Base-by-base conservation (phyloP, 176 grass and related monocot genomes). In the Puya raimondii region DNA sequence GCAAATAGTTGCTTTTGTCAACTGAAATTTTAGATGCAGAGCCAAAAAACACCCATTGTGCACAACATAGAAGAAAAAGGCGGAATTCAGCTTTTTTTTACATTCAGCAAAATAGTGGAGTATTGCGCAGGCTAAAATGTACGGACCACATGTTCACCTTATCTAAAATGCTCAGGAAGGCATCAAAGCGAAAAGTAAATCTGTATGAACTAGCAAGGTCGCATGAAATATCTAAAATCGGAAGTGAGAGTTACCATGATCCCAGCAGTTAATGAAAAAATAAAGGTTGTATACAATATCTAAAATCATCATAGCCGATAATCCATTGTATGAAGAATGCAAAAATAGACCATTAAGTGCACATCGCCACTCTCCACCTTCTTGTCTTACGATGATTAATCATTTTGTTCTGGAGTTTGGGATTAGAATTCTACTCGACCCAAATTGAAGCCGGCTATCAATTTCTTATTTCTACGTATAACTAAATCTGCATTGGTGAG, bases 71-170 rank as follows among this genome's bases (percentile, higher is more conserved):
- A 33, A 33, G 29, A 33, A 33, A 33, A 33, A 0, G 3, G 29
- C 3, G 29, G 29, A 33, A 33, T 33, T 33, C 29, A 4, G 29
- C 29, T 33, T 33, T 33, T 33, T 33, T 33, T 33, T 33, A 33
- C 29, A 4, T 33, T 33, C 29, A 33, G 29, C 29, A 33, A 23
- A 79, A 56, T 52, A 64, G 58, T 25, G 11, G 48, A 8, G 11
- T 47, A 71, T 5, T 13, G 74, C 14, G 42, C 61, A 74, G 50
- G 71, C 50, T 75, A 23, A 70, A 50, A 79, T 50, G 66, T 47
- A 64, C 53, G 69, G 10, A 2, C 17, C 68, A 74, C 53, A 64
- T 27, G 26, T 27, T 27, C 26, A 27, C 29, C 29, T 33, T 3
- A 33, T 33, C 29, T 33, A 33, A 33, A 33, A 33, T 33, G 29